phyloP scores from a whole-genome alignment of 176 grass and related monocot species.

The Microstegium vimineum region DNA sequence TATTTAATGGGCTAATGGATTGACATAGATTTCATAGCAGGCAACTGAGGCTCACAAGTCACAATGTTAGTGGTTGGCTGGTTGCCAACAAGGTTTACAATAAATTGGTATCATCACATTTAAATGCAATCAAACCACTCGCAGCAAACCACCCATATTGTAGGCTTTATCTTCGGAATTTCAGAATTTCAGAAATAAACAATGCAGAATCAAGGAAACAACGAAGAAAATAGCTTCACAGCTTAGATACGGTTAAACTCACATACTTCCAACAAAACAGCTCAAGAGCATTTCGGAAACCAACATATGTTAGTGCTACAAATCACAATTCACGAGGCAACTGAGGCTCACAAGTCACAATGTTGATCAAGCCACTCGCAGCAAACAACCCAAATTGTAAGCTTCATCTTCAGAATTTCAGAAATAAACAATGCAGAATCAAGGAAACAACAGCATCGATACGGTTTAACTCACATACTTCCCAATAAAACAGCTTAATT shows the following conservation, averaged over 20 bases:
- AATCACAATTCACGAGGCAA: no score
- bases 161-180: not conserved
- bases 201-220: not conserved
- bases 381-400: not conserved
- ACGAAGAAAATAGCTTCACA: no score
- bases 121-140: not conserved
- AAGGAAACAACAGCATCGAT: not conserved
- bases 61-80: no score
- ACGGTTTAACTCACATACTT: not conserved
- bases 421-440: not conserved
- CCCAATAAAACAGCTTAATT: not conserved
- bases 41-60: no score
- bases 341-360: no score
- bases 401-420: not conserved
- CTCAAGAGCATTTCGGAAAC: no score
- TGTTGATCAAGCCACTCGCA: not conserved
- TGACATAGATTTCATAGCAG: no score
- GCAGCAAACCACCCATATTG: not conserved
- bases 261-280: not conserved
- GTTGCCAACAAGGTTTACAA: no score
- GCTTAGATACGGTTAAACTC: not conserved
- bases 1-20: no score
- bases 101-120: not conserved
- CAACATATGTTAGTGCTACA: no score
- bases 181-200: not conserved